Evolutionary conservation across 352 stramenopile genomes (phyloP), one percentile per base, ranked within the genome.

Genomic region (Globisporangium echinulatum): DNA sequence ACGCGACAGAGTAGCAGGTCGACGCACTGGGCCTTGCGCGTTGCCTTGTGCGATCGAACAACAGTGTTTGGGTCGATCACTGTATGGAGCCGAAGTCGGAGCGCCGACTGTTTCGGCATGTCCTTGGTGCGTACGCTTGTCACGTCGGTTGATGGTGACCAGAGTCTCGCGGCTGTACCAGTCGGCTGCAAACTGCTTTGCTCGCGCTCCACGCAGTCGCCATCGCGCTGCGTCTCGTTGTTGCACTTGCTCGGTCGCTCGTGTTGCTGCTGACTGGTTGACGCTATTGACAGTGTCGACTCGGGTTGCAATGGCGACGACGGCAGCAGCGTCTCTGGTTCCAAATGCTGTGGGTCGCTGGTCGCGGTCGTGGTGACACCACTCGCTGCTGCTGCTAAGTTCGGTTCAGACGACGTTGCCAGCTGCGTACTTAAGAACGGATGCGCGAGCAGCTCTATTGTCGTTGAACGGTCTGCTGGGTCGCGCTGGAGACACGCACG

Each of bases 381-480:
- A 52, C 5, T 52, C n/a, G 11, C 17, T 13, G 48, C n/a, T 13
- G 7, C 25, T 33, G 25, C 25, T 33, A 33, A 33, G 25, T 33
- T 33, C 25, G 25, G 25, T 33, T 33, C 17, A 38, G 48, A 15
- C 48, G 48, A 38, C 17, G n/a, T n/a, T 51, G 14, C 25, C 5
- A 37, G 25, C 17, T 15, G 0, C 7, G 48, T 38, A 13, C 67
- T 67, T 7, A 98, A 61, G 67, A 99, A 99, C 5, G 81, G 77
- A 62, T 98, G 90, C 3, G 76, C 62, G 0, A 99, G 69, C n/a
- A 99, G 73, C 56, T 97, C 80, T 17, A 59, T 73, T 5, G 95
- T 88, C 15, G 74, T 92, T 5, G 94, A 90, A 48, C 96, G 79
- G 17, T 96, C 68, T 15, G 65, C 65, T 19, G 82, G 80, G 50